These are phyloP conservation scores for Waitea zeae DNA, from an alignment of 1,284 basidiomycete genomes.

Conservation along the genomic window DNA sequence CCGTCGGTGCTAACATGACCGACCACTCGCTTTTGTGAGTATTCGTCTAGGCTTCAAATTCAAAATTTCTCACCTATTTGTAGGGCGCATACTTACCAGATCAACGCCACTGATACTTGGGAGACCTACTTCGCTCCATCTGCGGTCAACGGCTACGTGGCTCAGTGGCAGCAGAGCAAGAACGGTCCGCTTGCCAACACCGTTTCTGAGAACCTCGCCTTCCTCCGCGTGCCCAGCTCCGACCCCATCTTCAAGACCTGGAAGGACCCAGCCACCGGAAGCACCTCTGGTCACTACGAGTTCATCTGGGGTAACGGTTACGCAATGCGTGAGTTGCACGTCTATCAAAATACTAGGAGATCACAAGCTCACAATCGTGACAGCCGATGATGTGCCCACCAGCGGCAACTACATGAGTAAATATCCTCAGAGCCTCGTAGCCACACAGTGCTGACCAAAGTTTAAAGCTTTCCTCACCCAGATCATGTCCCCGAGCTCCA, in stretches of 20 bases:
- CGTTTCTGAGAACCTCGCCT: conserved; percentile 9
- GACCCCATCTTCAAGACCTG: conserved; percentile 6
- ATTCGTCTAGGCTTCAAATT: conserved; percentile 12
- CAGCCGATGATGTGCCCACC: no score
- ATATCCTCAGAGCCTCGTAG: no score
- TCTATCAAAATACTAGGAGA: no score
- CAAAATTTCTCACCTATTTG: background rate
- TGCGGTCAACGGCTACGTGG: conserved; percentile 6
- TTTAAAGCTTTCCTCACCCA: background rate
- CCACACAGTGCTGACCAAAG: no score
- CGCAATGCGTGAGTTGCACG: no score
- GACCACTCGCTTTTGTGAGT: conserved; percentile 18
- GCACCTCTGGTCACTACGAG: conserved; percentile 8
- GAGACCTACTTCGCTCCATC: conserved; percentile 10
- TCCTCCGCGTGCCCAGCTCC: conserved; percentile 7
- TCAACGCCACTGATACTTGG: conserved; percentile 10
- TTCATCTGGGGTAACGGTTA: no score
- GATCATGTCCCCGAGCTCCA: conserved; percentile 3
- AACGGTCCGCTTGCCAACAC: conserved; percentile 7
- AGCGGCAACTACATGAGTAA: no score
- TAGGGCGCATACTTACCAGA: conserved; percentile 11
- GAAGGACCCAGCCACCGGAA: conserved; percentile 9
- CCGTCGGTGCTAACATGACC: conserved; percentile 26
- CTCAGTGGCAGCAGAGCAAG: conserved; percentile 13
- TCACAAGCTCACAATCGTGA: no score